Conservation (phyloP, 2,329 filamentous ascomycete species). For the Talaromyces sp. region DNA sequence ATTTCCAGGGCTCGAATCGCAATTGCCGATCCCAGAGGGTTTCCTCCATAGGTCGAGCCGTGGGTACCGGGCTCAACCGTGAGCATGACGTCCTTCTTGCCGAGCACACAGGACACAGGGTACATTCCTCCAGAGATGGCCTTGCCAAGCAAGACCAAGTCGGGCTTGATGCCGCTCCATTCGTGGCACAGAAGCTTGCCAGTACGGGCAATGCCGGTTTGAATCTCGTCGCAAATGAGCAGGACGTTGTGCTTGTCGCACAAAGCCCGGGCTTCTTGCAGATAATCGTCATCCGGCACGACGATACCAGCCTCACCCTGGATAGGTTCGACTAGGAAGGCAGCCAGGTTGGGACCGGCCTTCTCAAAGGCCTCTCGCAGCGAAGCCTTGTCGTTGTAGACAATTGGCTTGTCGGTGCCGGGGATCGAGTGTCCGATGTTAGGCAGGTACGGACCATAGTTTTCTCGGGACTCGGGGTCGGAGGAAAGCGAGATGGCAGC, state of each 20-base stretch:
- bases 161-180: slow-evolving; percentile 92
- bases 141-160: slow-evolving; percentile 91
- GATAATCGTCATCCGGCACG: slow-evolving; percentile 85
- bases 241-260: slow-evolving; percentile 95
- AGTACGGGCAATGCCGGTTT: slow-evolving; percentile 93
- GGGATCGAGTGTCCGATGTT: slow-evolving; percentile 75
- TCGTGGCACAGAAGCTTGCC: slow-evolving; percentile 90
- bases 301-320: slow-evolving; percentile 97
- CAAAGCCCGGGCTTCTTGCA: slow-evolving; percentile 70
- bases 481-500: slow-evolving; percentile 92
- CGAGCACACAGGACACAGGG: slow-evolving; percentile 90
- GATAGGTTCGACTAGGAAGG: slow-evolving; percentile 92
- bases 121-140: slow-evolving; percentile 98
- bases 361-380: slow-evolving; percentile 72
- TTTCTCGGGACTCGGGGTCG: slow-evolving; percentile 90
- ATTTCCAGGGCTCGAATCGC: slow-evolving; percentile 93
- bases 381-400: slow-evolving; percentile 80
- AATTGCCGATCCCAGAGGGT: slow-evolving; percentile 90
- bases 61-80: slow-evolving; percentile 95
- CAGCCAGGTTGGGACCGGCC: slow-evolving; percentile 80
- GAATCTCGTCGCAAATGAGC: slow-evolving; percentile 96
- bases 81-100: slow-evolving; percentile 86
- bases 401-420: slow-evolving; percentile 68
- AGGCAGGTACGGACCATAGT: slow-evolving; percentile 94
- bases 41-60: slow-evolving; percentile 96